Percentiles rank a stretch among this genome's conserved stretches.
These are phyloP conservation scores for Eucalyptus sideroxylon DNA, from an alignment of 345 rosid species.

Conservation along the genomic window DNA sequence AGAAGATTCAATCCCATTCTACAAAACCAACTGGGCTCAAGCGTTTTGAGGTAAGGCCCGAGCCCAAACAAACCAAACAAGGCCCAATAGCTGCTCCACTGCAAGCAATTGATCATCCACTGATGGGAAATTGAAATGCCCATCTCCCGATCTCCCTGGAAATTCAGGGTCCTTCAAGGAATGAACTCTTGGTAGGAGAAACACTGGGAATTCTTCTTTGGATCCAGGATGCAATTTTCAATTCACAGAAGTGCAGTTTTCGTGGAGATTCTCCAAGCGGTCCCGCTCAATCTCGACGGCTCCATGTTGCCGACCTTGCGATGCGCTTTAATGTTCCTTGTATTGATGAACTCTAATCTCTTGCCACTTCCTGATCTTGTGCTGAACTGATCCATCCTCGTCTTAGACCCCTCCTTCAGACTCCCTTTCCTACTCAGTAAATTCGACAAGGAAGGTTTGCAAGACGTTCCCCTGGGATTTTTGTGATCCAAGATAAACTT, in stretches of 20 bases:
- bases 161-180: neutral
- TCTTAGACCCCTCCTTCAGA: neutral
- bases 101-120: neutral
- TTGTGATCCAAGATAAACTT: neutral
- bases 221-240: neutral
- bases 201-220: neutral
- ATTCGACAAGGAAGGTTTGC: neutral
- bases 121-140: neutral
- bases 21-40: neutral
- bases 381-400: neutral
- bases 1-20: neutral
- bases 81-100: neutral
- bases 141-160: neutral
- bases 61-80: neutral
- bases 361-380: neutral
- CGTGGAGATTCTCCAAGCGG: neutral
- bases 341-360: neutral
- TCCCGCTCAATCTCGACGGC: neutral
- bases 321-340: neutral
- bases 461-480: neutral
- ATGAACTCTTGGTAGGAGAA: neutral
- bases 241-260: neutral
- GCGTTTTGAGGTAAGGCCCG: neutral
- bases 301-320: neutral
- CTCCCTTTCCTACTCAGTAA: neutral